phyloP scores from a whole-genome alignment of 1,139 yeast species.

The Pichia sp. region DNA sequence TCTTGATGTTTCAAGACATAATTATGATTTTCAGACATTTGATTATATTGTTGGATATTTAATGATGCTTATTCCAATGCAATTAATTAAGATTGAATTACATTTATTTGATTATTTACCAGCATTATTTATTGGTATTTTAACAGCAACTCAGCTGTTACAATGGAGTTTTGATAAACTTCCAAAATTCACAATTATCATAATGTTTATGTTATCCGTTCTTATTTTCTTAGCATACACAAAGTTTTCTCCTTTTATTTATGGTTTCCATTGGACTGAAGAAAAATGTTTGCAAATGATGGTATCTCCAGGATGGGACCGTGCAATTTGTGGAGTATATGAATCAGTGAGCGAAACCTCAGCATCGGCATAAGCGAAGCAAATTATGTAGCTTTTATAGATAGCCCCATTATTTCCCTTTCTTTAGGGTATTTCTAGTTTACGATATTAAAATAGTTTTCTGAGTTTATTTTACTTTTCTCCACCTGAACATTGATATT shows the following conservation, averaged over 20 bases:
- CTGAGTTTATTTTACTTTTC: no score
- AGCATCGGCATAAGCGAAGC: no score
- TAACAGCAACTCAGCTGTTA: slow-evolving; percentile 47
- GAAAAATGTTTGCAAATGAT: slow-evolving; percentile 33
- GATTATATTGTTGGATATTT: slow-evolving; percentile 46
- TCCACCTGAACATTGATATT: no score
- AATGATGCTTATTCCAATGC: slow-evolving; percentile 49
- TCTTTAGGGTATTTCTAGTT: no score
- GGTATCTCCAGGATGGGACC: slow-evolving; percentile 19
- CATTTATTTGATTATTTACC: slow-evolving; percentile 59
- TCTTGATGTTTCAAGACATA: slow-evolving; percentile 7
- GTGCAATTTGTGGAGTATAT: slow-evolving; percentile 11
- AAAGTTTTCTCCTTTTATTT: slow-evolving; percentile 41
- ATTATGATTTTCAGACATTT: slow-evolving; percentile 18
- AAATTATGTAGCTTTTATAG: no score
- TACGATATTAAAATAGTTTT: no score
- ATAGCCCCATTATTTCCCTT: no score
- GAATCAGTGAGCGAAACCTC: no score
- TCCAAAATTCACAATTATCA: slow-evolving; percentile 29
- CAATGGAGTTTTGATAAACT: slow-evolving; percentile 28
- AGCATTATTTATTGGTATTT: slow-evolving; percentile 52
- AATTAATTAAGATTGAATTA: slow-evolving; percentile 48
- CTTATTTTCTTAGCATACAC: slow-evolving; percentile 36
- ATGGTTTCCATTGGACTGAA: slow-evolving; percentile 46
- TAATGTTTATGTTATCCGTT: slow-evolving; percentile 30